Evolutionary conservation across 805 yeast genomes (phyloP), one percentile per base, ranked within the genome.

Genomic region (Diddensiella caesifluorescens): DNA sequence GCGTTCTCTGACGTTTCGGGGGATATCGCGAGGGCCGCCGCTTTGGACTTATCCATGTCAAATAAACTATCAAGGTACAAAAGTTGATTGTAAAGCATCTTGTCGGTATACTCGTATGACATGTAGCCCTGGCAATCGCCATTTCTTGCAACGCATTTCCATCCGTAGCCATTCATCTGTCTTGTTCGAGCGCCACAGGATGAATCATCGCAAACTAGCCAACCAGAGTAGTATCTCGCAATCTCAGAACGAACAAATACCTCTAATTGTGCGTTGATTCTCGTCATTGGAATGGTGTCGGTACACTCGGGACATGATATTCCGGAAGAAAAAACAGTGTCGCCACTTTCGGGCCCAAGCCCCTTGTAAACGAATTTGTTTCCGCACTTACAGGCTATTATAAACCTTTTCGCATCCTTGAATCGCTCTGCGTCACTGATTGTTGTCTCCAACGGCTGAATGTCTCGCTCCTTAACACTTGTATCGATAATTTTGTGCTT

Each of bases 101-200:
- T 82, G 60, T 86, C 95, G 20, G 79, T 69, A 59, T 84, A 92
- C 44, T 71, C 73, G 61, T 79, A 83, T 45, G 76, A 69, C 87
- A 88, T 82, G 7, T 82, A 76, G 28, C 97, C 97, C 54, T 84
- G 82, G 45, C 79, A 74, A 29, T 68, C 39, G 2, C 85, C 85
- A 54, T 71, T 73, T 44, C 61, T 61, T 31, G 85, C 83, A 45
- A 87, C 70, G 61, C 97, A 88, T 51, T 90, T 73, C 52, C 80
- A 77, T 40, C 97, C 97, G 56, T 85, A 87, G 3, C 89, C 96
- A 16, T 89, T 78, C 19, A 92, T 73, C 57, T 89, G 95, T 48
- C 95, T 72, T 0, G 97, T 89, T 12, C 71, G 70, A 40, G 76
- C 69, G 1, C 83, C 85, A 65, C 97, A 90, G 1, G 92, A 74